Conservation (phyloP, 169 alveolate genomes). For the Plasmodium blacklocki region DNA sequence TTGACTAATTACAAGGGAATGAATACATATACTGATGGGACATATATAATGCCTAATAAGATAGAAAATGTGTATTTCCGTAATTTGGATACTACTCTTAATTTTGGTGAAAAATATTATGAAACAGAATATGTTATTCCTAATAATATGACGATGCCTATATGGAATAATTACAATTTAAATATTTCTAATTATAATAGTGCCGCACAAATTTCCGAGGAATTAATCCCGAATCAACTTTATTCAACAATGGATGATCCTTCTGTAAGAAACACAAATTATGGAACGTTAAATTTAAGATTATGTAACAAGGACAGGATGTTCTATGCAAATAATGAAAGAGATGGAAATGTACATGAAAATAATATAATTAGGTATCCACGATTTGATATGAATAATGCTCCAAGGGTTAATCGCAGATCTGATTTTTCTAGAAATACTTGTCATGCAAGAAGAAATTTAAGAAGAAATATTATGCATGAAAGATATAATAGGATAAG, state of each 20-base stretch:
- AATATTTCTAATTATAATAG: conserved; percentile 4
- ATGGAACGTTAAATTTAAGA: background rate
- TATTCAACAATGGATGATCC: background rate
- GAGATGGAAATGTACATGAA: conserved; percentile 7
- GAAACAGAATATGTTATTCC: background rate
- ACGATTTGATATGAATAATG: conserved; percentile 6
- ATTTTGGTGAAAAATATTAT: background rate
- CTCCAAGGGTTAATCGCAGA: conserved; percentile 4
- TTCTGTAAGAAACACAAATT: conserved; percentile 2
- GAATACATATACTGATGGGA: background rate
- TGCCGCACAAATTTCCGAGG: background rate
- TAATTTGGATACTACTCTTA: background rate
- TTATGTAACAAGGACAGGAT: conserved; percentile 15
- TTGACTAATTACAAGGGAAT: too few species aligned
- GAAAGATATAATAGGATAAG: conserved; percentile 46
- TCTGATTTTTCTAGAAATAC: conserved; percentile 19
- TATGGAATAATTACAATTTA: background rate
- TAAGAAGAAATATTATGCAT: conserved; percentile 22
- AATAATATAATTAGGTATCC: background rate
- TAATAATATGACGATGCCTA: background rate
- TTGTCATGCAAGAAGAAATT: conserved; percentile 21
- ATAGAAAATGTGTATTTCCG: background rate
- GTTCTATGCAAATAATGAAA: conserved; percentile 3
- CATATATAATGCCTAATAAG: background rate
- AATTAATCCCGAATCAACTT: background rate